Evolutionary conservation across 768 basidiomycete genomes (phyloP).

Genomic region (Phallus indusiatus): DNA sequence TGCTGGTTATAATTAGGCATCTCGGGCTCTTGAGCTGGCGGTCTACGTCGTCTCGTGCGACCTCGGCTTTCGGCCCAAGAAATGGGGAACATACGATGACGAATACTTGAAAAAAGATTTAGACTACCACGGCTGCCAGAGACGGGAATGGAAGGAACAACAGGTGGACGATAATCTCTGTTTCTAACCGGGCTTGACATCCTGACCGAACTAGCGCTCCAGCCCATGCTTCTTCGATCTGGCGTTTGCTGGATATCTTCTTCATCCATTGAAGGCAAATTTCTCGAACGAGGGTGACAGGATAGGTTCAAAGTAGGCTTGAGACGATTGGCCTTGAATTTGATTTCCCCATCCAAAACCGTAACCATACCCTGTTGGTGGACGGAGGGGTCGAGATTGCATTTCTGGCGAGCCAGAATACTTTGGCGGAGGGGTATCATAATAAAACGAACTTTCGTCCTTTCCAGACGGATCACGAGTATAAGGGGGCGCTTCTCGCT

Average conservation of each 20-base stretch:
- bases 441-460: background rate
- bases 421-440: constrained; percentile 3
- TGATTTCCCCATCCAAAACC: constrained; percentile 8
- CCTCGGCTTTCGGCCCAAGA: background rate
- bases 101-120: constrained; percentile 3
- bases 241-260: background rate
- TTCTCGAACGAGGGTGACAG: background rate
- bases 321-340: background rate
- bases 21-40: background rate
- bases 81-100: constrained; percentile 3
- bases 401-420: constrained; percentile 2
- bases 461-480: background rate
- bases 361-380: constrained; percentile 1
- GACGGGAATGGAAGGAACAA: background rate
- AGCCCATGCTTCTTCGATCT: background rate
- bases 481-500: background rate
- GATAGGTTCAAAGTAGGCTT: background rate
- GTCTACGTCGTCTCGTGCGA: constrained; percentile 1
- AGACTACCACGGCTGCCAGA: background rate
- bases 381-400: background rate
- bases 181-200: background rate
- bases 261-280: background rate
- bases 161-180: background rate
- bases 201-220: background rate
- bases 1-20: background rate